Conservation (phyloP, 441 rosid species). For the Populus hybrid region DNA sequence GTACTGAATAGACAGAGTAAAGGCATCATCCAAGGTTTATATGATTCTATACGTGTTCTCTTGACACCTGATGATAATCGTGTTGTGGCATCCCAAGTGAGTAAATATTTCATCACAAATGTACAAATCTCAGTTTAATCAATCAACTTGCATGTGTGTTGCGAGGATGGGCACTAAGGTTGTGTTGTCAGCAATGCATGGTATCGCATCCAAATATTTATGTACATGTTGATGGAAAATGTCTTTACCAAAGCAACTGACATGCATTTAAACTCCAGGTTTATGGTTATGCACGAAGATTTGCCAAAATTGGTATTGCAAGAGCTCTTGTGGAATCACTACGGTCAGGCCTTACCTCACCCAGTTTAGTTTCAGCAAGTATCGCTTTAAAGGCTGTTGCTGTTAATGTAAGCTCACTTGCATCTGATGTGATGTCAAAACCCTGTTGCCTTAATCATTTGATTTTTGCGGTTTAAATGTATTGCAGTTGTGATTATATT, state of each 20-base stretch:
- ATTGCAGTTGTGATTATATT: neutral
- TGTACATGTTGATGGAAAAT: neutral
- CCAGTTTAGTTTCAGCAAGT: constrained; percentile 72
- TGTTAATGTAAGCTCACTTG: constrained; percentile 64
- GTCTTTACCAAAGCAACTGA: constrained; percentile 10
- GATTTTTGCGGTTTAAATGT: neutral
- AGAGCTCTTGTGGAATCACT: constrained; percentile 68
- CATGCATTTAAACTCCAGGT: constrained; percentile 48
- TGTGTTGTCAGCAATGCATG: neutral
- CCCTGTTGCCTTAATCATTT: neutral
- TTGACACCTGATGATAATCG: constrained; percentile 89
- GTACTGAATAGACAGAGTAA: constrained; percentile 43
- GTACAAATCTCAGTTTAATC: neutral
- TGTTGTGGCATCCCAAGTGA: constrained; percentile 94
- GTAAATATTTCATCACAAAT: constrained; percentile 22
- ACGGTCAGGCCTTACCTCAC: constrained; percentile 61
- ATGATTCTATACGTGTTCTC: constrained; percentile 69
- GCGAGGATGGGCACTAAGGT: neutral
- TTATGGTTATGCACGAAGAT: constrained; percentile 86
- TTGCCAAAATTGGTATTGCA: constrained; percentile 80
- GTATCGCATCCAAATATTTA: neutral
- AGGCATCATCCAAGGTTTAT: constrained; percentile 45
- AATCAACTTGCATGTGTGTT: neutral
- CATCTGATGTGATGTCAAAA: neutral
- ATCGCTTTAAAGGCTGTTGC: constrained; percentile 82